Conservation (phyloP, 352 stramenopile species). For the Globisporangium paroecandrum region DNA sequence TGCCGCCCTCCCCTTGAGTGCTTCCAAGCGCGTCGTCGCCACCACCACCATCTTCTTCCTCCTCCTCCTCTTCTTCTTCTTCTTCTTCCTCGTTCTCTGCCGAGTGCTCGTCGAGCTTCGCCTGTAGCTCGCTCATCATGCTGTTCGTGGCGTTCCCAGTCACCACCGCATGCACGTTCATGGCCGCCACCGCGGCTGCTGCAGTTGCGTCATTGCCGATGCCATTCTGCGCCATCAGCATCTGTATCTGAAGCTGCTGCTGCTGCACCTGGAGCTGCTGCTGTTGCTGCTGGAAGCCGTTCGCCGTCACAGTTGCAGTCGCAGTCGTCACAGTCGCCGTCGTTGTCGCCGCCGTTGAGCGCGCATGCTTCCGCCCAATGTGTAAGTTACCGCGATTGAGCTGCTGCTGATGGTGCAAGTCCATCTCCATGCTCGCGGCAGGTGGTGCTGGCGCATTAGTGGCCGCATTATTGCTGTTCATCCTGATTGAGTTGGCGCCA, state of each 20-base stretch:
- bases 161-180: slow-evolving; percentile 5
- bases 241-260: slow-evolving; percentile 20
- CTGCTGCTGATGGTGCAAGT: slow-evolving; percentile 10
- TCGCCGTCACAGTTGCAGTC: slow-evolving; percentile 2
- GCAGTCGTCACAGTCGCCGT: neutral
- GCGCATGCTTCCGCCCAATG: slow-evolving; percentile 24
- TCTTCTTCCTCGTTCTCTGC: slow-evolving; percentile 15
- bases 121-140: slow-evolving; percentile 24
- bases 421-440: neutral
- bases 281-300: slow-evolving; percentile 8
- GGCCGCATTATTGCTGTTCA: neutral
- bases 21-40: neutral
- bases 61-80: slow-evolving; percentile 12
- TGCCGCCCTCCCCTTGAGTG: neutral
- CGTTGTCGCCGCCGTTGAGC: neutral
- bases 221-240: slow-evolving; percentile 18
- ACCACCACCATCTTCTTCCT: slow-evolving; percentile 2
- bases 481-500: neutral
- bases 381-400: slow-evolving; percentile 5
- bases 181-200: slow-evolving; percentile 12
- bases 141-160: neutral
- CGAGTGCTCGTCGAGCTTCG: slow-evolving; percentile 18
- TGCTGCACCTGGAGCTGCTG: slow-evolving; percentile 16
- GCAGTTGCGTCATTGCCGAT: slow-evolving; percentile 5
- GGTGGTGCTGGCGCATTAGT: neutral